Evolutionary conservation across 129 eudicot genomes (phyloP).

Genomic region (Flaveria trinervia): DNA sequence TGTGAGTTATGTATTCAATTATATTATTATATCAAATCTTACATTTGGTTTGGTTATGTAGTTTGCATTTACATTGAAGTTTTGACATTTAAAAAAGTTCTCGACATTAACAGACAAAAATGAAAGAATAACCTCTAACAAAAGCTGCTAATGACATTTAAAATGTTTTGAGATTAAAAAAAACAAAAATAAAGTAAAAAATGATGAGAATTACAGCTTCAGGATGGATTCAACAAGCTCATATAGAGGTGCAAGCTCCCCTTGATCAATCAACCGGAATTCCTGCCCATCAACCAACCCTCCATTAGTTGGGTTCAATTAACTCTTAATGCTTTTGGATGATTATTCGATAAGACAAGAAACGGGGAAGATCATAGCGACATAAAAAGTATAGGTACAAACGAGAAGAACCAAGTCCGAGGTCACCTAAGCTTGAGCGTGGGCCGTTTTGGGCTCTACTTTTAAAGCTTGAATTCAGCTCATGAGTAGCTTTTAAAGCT

Average conservation of each 20-base stretch:
- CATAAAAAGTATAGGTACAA: background rate
- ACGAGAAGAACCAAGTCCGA: no score
- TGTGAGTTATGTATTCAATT: no score
- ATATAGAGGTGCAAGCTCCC: constrained; percentile 74
- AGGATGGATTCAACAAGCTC: constrained; percentile 85
- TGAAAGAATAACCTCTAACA: constrained; percentile 29
- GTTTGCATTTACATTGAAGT: no score
- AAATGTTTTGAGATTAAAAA: background rate
- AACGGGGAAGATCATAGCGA: background rate
- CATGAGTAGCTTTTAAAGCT: no score
- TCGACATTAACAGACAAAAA: constrained; percentile 3
- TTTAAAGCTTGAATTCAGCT: no score
- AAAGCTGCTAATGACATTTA: constrained; percentile 28
- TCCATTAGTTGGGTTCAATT: constrained; percentile 13
- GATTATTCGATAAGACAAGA: background rate
- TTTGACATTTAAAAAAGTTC: no score
- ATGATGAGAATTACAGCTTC: constrained; percentile 32
- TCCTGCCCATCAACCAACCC: constrained; percentile 51
- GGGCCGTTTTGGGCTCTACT: no score
- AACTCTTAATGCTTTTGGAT: background rate
- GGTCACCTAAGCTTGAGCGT: no score
- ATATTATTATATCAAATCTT: no score
- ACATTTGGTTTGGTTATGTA: no score
- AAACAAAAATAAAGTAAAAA: background rate
- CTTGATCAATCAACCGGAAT: constrained; percentile 76